Base-by-base conservation (phyloP, 1,139 yeast species). In the Kurtzmaniella quercitrusa region DNA sequence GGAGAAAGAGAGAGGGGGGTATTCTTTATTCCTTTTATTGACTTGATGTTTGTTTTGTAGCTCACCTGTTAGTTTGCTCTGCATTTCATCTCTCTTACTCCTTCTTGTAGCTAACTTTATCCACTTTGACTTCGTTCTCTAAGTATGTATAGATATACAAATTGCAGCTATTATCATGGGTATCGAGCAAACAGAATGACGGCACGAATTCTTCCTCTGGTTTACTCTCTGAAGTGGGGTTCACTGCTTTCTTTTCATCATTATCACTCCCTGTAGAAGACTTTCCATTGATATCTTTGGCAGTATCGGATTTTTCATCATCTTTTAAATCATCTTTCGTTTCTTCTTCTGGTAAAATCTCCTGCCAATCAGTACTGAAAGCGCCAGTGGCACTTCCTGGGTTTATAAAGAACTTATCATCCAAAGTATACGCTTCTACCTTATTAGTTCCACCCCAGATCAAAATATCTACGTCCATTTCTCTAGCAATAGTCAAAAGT, bases 381-480 rank as follows among this genome's bases (percentile, higher is more conserved):
- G 97, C 96, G 12, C 98, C 98, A 0, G 98, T 90, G 38, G 95
- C 95, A 58, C 95, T 85, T 0, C 98, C 98, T 0, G 98, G 98
- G 60, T 89, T 91, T 21, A 93, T 76, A 57, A 93, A 93, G 63
- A 91, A 89, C 65, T 88, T 89, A 25, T 95, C 95, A 52, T 90
- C 98, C 48, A 91, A 69, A 10, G 94, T 88, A 57, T 89, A 93
- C 0, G 97, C 96, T 58, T 93, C 98, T 7, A 89, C 95, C 50
- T 82, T 80, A 60, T 89, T 96, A 1, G 96, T 84, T 0, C 96
- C 96, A n/a, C 98, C 98, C 88, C 95, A 89, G n/a, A 93, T 73
- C 54, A 93, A 70, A 9, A 93, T 77, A 62, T 93, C 98, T 39
- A 88, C 98, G 59, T 91, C 95, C 71, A 91, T 71, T 63, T 90